Conservation (phyloP, 2,329 filamentous ascomycete species). For the Neocatenulostroma microsporum region DNA sequence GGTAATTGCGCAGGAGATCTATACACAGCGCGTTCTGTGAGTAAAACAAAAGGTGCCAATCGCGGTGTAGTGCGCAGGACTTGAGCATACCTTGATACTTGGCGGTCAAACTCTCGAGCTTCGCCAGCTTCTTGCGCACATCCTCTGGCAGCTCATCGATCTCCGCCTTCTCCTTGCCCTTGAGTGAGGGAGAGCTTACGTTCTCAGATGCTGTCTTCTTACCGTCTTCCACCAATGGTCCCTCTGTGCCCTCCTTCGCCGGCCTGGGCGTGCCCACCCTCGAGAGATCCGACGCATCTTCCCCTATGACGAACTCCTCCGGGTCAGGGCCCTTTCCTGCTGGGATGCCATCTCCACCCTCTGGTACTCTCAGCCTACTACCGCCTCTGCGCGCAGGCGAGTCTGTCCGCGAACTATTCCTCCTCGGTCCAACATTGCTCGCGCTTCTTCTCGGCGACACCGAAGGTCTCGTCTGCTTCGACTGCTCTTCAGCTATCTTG, state of each 20-base stretch:
- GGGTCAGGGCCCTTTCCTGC: slow-evolving; percentile 60
- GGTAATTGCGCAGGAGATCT: slow-evolving; percentile 88
- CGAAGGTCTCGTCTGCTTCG: slow-evolving; percentile 53
- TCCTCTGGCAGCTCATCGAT: slow-evolving; percentile 60
- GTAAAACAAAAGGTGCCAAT: slow-evolving; percentile 23
- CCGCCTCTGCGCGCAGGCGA: slow-evolving; percentile 21
- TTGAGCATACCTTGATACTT: slow-evolving; percentile 65
- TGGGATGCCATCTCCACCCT: slow-evolving; percentile 11
- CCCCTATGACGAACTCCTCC: slow-evolving; percentile 79
- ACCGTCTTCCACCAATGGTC: slow-evolving; percentile 25
- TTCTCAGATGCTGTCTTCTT: slow-evolving; percentile 11
- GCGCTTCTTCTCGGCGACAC: slow-evolving; percentile 29
- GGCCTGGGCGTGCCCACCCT: slow-evolving; percentile 53
- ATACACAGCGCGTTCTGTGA: slow-evolving; percentile 19
- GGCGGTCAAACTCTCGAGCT: slow-evolving; percentile 81
- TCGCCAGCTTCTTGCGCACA: slow-evolving; percentile 65
- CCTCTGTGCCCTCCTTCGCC: slow-evolving; percentile 33
- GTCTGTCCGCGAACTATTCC: slow-evolving; percentile 32
- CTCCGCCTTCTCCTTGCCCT: slow-evolving; percentile 24
- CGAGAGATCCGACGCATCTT: slow-evolving; percentile 60
- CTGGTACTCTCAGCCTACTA: slow-evolving; percentile 19
- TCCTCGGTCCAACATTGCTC: slow-evolving; percentile 40
- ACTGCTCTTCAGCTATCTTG: slow-evolving; percentile 87
- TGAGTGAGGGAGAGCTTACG: slow-evolving; percentile 12
- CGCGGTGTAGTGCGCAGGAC: slow-evolving; percentile 15